Base-by-base conservation (phyloP, 73 alveolate species). In the Urostyla sp. region DNA sequence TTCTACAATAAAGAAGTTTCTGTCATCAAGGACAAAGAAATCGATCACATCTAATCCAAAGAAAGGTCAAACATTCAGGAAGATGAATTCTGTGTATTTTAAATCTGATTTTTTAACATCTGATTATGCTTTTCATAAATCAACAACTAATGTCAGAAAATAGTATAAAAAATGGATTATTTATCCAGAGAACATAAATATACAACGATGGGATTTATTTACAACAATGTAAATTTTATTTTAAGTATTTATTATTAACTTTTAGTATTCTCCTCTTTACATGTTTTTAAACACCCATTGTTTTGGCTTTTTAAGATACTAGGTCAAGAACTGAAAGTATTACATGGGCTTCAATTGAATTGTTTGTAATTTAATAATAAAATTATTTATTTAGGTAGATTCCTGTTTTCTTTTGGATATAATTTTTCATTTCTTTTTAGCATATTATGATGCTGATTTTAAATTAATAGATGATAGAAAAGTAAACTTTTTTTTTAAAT, bases 401-500 rank as follows among this genome's bases (percentile, higher is more conserved):
- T 40, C 74, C 23, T 59, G 73, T 53, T 80, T 92, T 54, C 77
- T 83, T n/a, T 67, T 89, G 23, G 93, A 87, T 69, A 77, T 92
- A 34, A 82, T 86, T 28, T 46, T 79, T 23, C 78, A 75, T 45
- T 86, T 85, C 23, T 50, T 72, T 35, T 51, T 89, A 1, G 96
- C 92, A 0, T 78, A 85, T 72, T 80, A 77, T 40, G 96, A 75
- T 40, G 80, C 53, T 49, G 95, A 89, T 48, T 92, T 78, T 73
- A 75, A 83, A 28, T 57, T 92, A 15, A 88, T 92, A 26, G 94
- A 89, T 61, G 83, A 86, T 48, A 69, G 90, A 50, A 92, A 54
- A 72, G 66, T n/a, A n/a, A n/a, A n/a, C n/a, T n/a, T n/a, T n/a
- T n/a, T n/a, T n/a, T n/a, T n/a, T n/a, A n/a, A n/a, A n/a, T n/a